Conservation (phyloP, 768 basidiomycete genomes). For the Crucibulum laeve region DNA sequence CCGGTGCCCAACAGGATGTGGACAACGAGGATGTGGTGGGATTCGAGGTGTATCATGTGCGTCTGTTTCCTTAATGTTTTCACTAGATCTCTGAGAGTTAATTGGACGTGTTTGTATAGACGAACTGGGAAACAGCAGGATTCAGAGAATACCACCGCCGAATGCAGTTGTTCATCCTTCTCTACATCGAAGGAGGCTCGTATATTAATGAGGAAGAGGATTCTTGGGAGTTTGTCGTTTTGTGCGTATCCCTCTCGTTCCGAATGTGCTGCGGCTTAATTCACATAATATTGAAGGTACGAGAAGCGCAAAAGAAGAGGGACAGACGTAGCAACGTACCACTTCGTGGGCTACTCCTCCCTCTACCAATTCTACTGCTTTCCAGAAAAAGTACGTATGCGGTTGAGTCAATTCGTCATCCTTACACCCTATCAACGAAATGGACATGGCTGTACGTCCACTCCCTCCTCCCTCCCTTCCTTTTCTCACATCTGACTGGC, state of each 20-base stretch:
- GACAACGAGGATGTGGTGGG: constrained; percentile 60
- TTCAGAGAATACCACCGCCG: constrained; percentile 87
- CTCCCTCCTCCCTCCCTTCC: neutral
- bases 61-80: constrained; percentile 21
- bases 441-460: constrained; percentile 81
- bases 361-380: constrained; percentile 95
- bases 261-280: neutral
- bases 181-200: constrained; percentile 94
- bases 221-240: constrained; percentile 85
- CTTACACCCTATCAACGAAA: constrained; percentile 84
- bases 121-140: constrained; percentile 80
- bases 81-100: too few species aligned
- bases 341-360: constrained; percentile 93
- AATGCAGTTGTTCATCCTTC: constrained; percentile 91
- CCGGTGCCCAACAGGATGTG: constrained; percentile 31
- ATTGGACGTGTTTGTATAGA: constrained; percentile 39
- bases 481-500: neutral
- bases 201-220: constrained; percentile 95
- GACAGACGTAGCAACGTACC: constrained; percentile 61
- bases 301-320: constrained; percentile 71
- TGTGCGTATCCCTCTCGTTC: constrained; percentile 47
- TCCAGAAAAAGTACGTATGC: constrained; percentile 83
- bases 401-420: constrained; percentile 94
- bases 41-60: constrained; percentile 89
- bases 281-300: constrained; percentile 45